Base-by-base conservation (phyloP, 371 early-diverging fungal species). In the Nematocida ironsii region DNA sequence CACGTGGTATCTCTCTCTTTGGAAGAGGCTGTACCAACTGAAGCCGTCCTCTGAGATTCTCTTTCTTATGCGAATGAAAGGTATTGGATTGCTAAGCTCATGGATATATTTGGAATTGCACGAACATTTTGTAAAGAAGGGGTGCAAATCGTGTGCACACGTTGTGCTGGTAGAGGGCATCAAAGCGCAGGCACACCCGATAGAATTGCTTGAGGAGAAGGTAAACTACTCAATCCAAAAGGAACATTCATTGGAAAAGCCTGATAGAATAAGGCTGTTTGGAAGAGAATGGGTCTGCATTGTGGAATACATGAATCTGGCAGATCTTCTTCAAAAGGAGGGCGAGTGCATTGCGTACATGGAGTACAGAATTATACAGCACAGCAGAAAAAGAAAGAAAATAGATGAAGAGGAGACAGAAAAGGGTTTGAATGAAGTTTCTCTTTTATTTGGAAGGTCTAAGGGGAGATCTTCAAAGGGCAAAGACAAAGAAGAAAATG, bases 1-100 rank as follows among this genome's bases (percentile, higher is more conserved):
- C 82, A 84, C 86, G 13, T 72, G 72, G 67, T 86, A 87, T 70
- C 83, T 86, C 18, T 61, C 74, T 4, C 58, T 72, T 42, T 87
- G 87, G 87, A 55, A 75, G 52, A 62, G 68, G 18, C 69, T 72
- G 44, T 71, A 73, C 72, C 20, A 72, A 6, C 58, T 52, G 13
- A 58, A 52, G 18, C 72, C 61, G 18, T 55, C 80, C 69, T 57
- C 85, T 3, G 50, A 70, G 18, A 80, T 87, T 70, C 69, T 87
- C 2, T 84, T 87, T 58, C 76, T 87, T 40, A 84, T 87, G 84
- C 61, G 39, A 9, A 71, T 70, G 71, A 69, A 71, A 33, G 72
- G 62, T 5, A 42, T 78, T 7, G 80, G 80, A 5, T 5, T 39
- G 4, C 54, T 78, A 6, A 60, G 56, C 45, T 7, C 54, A 9